These are phyloP conservation scores for Chlamydomonas urium DNA, from an alignment of 139 green algal genomes.

Conservation along the genomic window DNA sequence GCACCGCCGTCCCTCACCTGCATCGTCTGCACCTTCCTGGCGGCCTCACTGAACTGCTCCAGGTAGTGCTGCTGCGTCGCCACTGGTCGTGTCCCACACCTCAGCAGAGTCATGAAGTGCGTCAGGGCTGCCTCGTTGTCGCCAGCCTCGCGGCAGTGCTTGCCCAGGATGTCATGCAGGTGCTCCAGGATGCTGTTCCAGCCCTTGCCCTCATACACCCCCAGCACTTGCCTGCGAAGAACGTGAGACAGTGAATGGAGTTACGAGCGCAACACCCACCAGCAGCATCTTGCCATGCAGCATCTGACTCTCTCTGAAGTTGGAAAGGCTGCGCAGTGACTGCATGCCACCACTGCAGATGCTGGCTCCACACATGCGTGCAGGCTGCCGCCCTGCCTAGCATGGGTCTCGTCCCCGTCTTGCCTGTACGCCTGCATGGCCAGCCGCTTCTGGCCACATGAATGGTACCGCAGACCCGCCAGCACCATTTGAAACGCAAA, in stretches of 20 bases:
- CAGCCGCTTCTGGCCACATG: conserved; percentile 54
- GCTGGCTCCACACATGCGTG: background rate
- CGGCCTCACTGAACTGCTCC: conserved; percentile 4
- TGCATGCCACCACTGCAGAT: background rate
- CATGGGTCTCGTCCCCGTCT: too few relatives aligned
- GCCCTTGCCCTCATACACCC: conserved; percentile 56
- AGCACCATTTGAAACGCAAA: conserved; percentile 90
- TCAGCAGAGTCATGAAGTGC: conserved; percentile 68
- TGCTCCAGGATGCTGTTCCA: conserved; percentile 88
- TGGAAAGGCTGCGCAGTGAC: too few relatives aligned
- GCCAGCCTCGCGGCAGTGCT: conserved; percentile 41
- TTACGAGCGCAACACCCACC: background rate
- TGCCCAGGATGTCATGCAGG: conserved; percentile 78
- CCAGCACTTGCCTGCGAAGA: conserved; percentile 51
- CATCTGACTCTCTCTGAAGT: too few relatives aligned
- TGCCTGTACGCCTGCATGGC: conserved; percentile 68
- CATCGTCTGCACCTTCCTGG: conserved; percentile 10
- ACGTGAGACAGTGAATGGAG: background rate
- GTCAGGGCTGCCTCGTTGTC: conserved; percentile 38
- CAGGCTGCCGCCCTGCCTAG: too few relatives aligned
- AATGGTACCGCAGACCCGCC: conserved; percentile 81
- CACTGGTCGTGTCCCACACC: conserved; percentile 26
- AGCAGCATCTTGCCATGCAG: background rate
- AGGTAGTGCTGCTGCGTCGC: conserved; percentile 71
- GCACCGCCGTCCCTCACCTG: conserved; percentile 4